Base-by-base conservation (phyloP, 805 yeast genomes). In the Saccharomycopsis fibuligera region DNA sequence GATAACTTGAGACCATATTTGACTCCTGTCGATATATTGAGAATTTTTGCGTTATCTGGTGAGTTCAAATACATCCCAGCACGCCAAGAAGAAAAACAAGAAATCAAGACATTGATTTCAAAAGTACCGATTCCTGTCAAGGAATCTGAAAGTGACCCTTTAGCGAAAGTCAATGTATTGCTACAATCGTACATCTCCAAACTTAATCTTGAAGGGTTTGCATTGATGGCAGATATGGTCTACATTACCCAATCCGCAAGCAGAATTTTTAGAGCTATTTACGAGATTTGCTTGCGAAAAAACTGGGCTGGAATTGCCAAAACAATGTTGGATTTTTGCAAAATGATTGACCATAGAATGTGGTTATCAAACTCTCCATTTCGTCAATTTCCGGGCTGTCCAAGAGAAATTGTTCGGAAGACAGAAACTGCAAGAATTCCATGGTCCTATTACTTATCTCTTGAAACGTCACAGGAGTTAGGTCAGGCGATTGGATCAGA, bases 221-320 rank as follows among this genome's bases (percentile, higher is more conserved):
- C 97, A 0, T 66, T 95, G 52, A 79, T 84, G 74, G 80, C 96
- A 0, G 99, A 93, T 68, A 88, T 90, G 96, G 73, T 87, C 2
- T 93, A 86, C 61, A 79, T 93, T 36, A 85, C 93, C 0, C 98
- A 93, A 63, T 87, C 95, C 36, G 97, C 96, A 1, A 91, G 95
- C 2, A 75, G 99, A 60, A 64, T 93, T 35, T 69, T 90, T 48
- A 68, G 97, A 49, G 97, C 98, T 0, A 75, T 95, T 54, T 80
- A 76, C 61, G 96, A 91, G 60, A 77, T 93, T 30, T 76, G 86
- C 8, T 56, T 86, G 41, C 70, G 73, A 46, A 85, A 81, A 55
- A 73, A 75, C 9, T 89, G 96, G 95, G 73, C 96, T 0, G 61
- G 69, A 19, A 62, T 84, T 12, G 70, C 95, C 0, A 75, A 73